phyloP scores from a whole-genome alignment of 192 early-diverging fungal species.

The Backusella morwellensis region DNA sequence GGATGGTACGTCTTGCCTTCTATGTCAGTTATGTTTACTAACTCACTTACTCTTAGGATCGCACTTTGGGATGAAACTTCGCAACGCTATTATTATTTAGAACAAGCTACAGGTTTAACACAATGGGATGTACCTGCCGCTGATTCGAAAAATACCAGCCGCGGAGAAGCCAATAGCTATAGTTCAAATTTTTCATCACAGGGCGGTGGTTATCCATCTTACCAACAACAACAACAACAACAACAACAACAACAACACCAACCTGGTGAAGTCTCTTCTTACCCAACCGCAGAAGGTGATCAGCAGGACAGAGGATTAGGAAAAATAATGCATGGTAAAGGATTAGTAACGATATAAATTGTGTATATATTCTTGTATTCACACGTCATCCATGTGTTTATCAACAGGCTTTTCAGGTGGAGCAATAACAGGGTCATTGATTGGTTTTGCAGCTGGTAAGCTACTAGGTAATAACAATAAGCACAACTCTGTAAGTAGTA shows the following conservation, averaged over 20 bases:
- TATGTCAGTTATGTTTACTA: neutral
- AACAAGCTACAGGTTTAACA: constrained; percentile 21
- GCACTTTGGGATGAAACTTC: constrained; percentile 23
- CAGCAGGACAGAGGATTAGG: neutral
- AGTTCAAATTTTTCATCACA: neutral
- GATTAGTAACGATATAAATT: neutral
- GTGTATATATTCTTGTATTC: neutral
- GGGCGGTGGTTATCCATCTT: neutral
- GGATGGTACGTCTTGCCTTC: constrained; percentile 15
- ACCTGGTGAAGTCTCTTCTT: neutral
- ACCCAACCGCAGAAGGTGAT: neutral
- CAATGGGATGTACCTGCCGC: constrained; percentile 23
- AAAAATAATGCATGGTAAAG: neutral
- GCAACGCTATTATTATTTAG: constrained; percentile 22
- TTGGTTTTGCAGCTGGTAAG: constrained; percentile 13
- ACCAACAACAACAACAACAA: neutral
- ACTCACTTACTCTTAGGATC: constrained; percentile 5
- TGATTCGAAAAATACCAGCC: neutral
- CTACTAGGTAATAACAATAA: neutral
- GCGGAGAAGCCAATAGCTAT: neutral
- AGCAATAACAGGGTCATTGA: neutral
- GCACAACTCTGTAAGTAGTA: neutral
- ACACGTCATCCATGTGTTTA: neutral
- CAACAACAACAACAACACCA: neutral
- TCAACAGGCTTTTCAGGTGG: constrained; percentile 14